phyloP scores from a whole-genome alignment of 1,139 yeast species.

The Candida neerlandica region DNA sequence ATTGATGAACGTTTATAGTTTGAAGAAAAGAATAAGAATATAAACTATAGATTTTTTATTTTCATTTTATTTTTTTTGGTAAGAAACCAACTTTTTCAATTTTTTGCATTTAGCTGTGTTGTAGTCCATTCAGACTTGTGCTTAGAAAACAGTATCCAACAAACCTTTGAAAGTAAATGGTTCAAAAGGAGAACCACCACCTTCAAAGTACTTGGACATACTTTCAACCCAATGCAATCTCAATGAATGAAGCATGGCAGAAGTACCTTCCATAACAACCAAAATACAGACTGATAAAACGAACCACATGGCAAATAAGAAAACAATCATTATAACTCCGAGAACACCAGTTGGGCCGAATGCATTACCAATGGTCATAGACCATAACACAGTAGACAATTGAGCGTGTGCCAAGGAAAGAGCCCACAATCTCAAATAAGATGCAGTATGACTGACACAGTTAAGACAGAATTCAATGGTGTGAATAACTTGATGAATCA shows the following conservation, averaged over 20 bases:
- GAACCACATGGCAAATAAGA: constrained; percentile 80
- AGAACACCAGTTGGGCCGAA: constrained; percentile 51
- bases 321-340: constrained; percentile 56
- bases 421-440: constrained; percentile 79
- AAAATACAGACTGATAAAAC: constrained; percentile 69
- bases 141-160: constrained; percentile 29
- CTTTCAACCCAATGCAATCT: constrained; percentile 89
- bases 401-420: constrained; percentile 79
- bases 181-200: constrained; percentile 72
- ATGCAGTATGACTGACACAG: constrained; percentile 80
- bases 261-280: constrained; percentile 84
- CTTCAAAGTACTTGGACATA: constrained; percentile 83
- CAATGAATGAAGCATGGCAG: constrained; percentile 83
- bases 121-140: too few species aligned
- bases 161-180: constrained; percentile 62
- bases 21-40: too few species aligned
- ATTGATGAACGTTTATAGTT: neutral
- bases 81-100: too few species aligned
- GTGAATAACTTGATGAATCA: constrained; percentile 80
- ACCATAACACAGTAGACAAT: constrained; percentile 72
- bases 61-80: neutral
- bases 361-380: constrained; percentile 70
- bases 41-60: too few species aligned
- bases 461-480: constrained; percentile 79
- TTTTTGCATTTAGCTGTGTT: too few species aligned